Evolutionary conservation across 148 eudicot genomes (phyloP).

Genomic region (Vaccinium corymbosum): DNA sequence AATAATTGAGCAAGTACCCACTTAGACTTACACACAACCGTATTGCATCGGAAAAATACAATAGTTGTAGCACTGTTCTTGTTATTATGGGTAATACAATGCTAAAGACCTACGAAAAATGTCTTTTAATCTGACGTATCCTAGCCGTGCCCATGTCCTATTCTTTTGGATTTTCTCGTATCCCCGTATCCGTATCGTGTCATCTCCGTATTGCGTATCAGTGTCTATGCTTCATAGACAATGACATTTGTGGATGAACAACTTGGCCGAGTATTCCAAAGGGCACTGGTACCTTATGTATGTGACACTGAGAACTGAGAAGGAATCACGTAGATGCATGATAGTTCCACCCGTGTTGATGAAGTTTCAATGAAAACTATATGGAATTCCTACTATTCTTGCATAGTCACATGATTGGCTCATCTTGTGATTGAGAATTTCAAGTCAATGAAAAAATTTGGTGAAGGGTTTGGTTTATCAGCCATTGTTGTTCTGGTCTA

Average conservation of each 20-base stretch:
- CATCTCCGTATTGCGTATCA: too few species aligned
- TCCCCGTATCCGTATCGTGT: too few species aligned
- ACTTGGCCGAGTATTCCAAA: neutral
- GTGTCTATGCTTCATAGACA: too few species aligned
- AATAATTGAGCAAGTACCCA: too few species aligned
- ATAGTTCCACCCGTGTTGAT: neutral
- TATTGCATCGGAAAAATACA: too few species aligned
- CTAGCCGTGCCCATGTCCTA: too few species aligned
- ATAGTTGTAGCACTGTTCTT: too few species aligned
- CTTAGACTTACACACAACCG: too few species aligned
- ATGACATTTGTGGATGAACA: neutral
- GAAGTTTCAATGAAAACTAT: neutral
- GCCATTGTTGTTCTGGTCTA: neutral
- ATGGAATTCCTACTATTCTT: neutral
- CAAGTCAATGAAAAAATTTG: neutral
- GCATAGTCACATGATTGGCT: neutral
- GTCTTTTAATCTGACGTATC: too few species aligned
- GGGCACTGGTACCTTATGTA: neutral
- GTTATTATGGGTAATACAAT: too few species aligned
- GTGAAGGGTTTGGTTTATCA: neutral
- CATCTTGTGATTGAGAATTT: neutral
- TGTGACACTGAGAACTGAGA: neutral
- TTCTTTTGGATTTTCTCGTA: too few species aligned
- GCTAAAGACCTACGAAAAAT: too few species aligned
- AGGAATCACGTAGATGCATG: neutral